Base-by-base conservation (phyloP, 75 land plant genomes). In the Pinus tabuliformis region DNA sequence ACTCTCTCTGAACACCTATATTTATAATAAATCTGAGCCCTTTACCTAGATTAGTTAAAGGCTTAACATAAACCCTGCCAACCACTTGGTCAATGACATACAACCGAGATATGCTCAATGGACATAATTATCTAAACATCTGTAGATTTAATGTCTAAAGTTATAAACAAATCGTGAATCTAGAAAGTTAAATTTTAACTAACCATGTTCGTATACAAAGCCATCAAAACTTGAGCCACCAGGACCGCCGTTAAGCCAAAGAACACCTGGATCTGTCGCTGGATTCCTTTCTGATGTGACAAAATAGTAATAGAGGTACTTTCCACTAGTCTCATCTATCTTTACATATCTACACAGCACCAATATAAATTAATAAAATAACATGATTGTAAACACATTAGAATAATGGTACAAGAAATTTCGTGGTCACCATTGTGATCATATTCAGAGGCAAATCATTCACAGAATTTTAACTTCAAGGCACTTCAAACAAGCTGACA, bases 201-300 rank as follows among this genome's bases (percentile, higher is more conserved):
- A n/a, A n/a, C n/a, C n/a, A n/a, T n/a, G n/a, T n/a, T n/a, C n/a
- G n/a, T n/a, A n/a, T n/a, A n/a, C 37, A 73, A 95, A 95, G 3
- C 96, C 96, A 86, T 93, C 97, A 70, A 95, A 91, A 75, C 92
- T 89, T 22, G 97, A 93, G 83, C 94, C 93, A 14, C 99, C 99
- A 20, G 99, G 99, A 3, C 99, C 99, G 6, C 99, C 99, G 79
- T 93, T 93, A 49, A 95, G 87, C 99, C 99, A 95, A 30, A 95
- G 78, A 74, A 95, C 92, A 49, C 93, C 84, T 6, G 99, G 99
- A 71, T 95, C 99, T 58, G 82, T 78, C 0, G 84, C 36, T n/a
- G 99, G 88, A 36, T 78, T 87, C 57, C 83, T 73, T 59, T 88
- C 86, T 0, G 99, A 93, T 33, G 68, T 81, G 52, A 95, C 92